Conservation (phyloP, 192 early-diverging fungal genomes). For the Entrophospora sp. region DNA sequence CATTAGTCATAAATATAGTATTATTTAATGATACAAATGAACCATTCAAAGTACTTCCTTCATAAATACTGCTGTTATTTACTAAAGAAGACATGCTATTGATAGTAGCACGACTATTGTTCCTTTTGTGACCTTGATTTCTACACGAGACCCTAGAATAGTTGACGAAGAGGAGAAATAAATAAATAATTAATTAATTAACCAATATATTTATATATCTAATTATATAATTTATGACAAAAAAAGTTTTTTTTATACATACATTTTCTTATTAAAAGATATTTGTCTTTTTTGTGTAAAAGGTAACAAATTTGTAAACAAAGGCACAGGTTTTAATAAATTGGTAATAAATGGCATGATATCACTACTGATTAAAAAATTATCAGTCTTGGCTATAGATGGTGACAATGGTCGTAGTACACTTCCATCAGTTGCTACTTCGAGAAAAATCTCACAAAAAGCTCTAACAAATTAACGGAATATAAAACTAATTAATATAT, state of each 20-base stretch:
- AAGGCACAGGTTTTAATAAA: slow-evolving; percentile 18
- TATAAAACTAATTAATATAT: not conserved
- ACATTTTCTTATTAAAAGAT: not conserved
- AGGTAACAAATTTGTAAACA: slow-evolving; percentile 22
- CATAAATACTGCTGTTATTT: not conserved
- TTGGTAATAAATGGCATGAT: slow-evolving; percentile 31
- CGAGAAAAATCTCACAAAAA: slow-evolving; percentile 31
- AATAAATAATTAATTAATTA: not conserved
- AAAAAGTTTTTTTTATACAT: not conserved
- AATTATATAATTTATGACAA: too few relatives aligned
- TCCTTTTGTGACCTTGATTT: not conserved
- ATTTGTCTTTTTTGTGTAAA: slow-evolving; percentile 17
- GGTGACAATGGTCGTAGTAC: slow-evolving; percentile 25
- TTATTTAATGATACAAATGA: not conserved
- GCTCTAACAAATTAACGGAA: slow-evolving; percentile 7
- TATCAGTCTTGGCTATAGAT: slow-evolving; percentile 25
- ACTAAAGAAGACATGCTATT: not conserved
- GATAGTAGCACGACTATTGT: not conserved
- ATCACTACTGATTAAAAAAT: slow-evolving; percentile 29
- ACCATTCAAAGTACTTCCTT: not conserved
- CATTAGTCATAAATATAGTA: not conserved
- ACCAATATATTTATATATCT: too few relatives aligned
- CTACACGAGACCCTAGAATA: too few relatives aligned
- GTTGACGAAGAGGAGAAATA: not conserved
- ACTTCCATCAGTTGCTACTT: slow-evolving; percentile 32